Conservation (phyloP, 1,284 basidiomycete genomes). For the Pseudomicrostroma phylloplanum region DNA sequence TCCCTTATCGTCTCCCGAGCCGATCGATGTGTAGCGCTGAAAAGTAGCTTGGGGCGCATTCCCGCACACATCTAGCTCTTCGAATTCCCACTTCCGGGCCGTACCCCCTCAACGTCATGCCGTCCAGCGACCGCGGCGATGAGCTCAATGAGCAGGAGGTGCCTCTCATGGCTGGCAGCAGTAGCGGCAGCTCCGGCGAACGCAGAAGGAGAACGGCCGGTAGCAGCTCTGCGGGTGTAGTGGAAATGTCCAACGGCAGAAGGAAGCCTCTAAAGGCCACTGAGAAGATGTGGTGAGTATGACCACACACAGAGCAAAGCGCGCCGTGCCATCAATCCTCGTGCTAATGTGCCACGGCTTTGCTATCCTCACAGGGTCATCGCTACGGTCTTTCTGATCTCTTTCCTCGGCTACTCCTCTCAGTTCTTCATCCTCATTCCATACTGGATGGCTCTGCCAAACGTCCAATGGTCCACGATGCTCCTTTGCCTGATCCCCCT, state of each 20-base stretch:
- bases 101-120: too few species aligned
- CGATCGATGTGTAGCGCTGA: too few species aligned
- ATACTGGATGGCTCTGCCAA: constrained; percentile 31
- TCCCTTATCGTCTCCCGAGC: too few species aligned
- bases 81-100: too few species aligned
- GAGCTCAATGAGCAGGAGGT: neutral
- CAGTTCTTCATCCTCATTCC: constrained; percentile 41
- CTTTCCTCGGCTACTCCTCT: constrained; percentile 33
- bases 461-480: constrained; percentile 57
- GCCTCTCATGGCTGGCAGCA: constrained; percentile 2
- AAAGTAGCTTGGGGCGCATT: too few species aligned
- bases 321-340: neutral
- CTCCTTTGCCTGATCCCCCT: constrained; percentile 71
- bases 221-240: neutral
- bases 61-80: too few species aligned
- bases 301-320: constrained; percentile 1
- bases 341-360: neutral
- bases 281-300: constrained; percentile 25
- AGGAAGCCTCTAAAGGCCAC: constrained; percentile 22
- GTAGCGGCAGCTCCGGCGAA: neutral
- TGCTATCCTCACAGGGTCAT: constrained; percentile 15
- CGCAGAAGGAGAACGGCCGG: neutral
- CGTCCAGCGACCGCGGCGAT: neutral
- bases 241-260: constrained; percentile 8
- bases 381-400: constrained; percentile 27